Conservation (phyloP, 441 rosid genomes). For the Macaranga tanarius region DNA sequence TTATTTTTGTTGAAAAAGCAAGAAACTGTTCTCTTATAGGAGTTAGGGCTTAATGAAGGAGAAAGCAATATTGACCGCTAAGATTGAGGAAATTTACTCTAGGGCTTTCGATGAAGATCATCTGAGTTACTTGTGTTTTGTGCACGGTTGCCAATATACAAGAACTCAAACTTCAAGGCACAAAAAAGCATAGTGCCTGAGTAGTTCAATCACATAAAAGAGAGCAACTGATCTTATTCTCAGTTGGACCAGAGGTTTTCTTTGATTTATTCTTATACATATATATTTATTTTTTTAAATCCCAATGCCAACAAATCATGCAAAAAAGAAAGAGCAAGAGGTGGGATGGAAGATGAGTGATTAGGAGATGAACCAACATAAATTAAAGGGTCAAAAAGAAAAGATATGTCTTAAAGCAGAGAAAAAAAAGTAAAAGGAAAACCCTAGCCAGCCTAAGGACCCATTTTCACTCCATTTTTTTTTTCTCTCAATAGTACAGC, state of each 20-base stretch:
- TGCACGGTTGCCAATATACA: conserved; percentile 31
- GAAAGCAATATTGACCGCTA: not conserved
- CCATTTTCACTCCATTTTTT: conserved; percentile 20
- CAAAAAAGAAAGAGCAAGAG: conserved; percentile 24
- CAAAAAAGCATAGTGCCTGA: conserved; percentile 39
- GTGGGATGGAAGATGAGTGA: not conserved
- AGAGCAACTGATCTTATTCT: conserved; percentile 39
- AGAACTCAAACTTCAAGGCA: conserved; percentile 53
- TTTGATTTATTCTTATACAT: conserved; percentile 17
- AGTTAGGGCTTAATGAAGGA: too few relatives aligned
- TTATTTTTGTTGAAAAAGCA: not conserved
- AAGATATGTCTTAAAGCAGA: conserved; percentile 28
- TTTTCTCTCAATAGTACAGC: conserved; percentile 13
- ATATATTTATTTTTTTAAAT: conserved; percentile 22
- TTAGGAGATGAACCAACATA: conserved; percentile 3
- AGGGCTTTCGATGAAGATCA: conserved; percentile 26
- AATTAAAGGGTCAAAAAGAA: conserved; percentile 21
- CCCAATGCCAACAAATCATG: conserved; percentile 49
- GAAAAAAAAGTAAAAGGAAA: conserved; percentile 27
- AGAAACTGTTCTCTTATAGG: not conserved
- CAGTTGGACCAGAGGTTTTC: conserved; percentile 37
- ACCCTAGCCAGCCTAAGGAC: conserved; percentile 43
- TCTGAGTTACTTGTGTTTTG: conserved; percentile 19
- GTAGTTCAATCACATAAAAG: conserved; percentile 66
- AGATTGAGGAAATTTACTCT: not conserved